phyloP scores from a whole-genome alignment of 495 filamentous ascomycete species.

The Friedmanniomyces simplex region DNA sequence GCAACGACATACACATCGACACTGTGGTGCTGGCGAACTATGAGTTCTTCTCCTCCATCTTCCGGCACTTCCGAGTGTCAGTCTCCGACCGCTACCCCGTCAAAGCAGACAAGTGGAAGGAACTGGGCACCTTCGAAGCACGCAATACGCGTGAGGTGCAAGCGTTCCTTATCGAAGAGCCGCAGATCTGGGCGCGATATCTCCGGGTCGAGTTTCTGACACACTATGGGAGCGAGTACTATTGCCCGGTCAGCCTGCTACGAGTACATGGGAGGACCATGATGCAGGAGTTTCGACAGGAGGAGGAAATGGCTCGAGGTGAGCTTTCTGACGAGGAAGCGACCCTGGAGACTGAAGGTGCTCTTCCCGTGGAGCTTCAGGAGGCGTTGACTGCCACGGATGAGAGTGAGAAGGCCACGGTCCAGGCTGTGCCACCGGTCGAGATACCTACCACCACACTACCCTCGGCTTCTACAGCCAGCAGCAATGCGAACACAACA shows the following conservation, averaged over 20 bases:
- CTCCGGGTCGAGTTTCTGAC: slow-evolving; percentile 80
- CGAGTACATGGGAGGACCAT: slow-evolving; percentile 92
- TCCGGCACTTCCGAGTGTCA: slow-evolving; percentile 77
- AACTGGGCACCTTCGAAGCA: slow-evolving; percentile 79
- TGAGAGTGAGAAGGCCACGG: not conserved
- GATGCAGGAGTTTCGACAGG: slow-evolving; percentile 80
- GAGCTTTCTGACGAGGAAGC: slow-evolving; percentile 45
- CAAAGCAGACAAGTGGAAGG: slow-evolving; percentile 84
- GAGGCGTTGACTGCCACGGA: not conserved
- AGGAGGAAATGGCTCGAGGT: slow-evolving; percentile 52
- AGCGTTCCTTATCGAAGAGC: slow-evolving; percentile 83
- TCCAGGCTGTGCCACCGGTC: not conserved
- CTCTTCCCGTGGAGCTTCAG: not conserved
- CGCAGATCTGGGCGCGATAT: slow-evolving; percentile 91
- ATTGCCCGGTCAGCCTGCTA: slow-evolving; percentile 82
- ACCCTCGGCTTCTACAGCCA: not conserved
- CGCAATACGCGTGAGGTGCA: slow-evolving; percentile 88
- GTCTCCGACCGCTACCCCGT: slow-evolving; percentile 90
- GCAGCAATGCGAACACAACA: not conserved
- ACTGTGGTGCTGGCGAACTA: slow-evolving; percentile 94
- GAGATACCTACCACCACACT: not conserved
- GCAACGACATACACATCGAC: slow-evolving; percentile 89
- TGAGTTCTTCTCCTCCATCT: slow-evolving; percentile 97
- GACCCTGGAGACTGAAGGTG: slow-evolving; percentile 3
- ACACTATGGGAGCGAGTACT: slow-evolving; percentile 94